Evolutionary conservation across 345 rosid genomes (phyloP).

Genomic region (Excoecaria agallocha): DNA sequence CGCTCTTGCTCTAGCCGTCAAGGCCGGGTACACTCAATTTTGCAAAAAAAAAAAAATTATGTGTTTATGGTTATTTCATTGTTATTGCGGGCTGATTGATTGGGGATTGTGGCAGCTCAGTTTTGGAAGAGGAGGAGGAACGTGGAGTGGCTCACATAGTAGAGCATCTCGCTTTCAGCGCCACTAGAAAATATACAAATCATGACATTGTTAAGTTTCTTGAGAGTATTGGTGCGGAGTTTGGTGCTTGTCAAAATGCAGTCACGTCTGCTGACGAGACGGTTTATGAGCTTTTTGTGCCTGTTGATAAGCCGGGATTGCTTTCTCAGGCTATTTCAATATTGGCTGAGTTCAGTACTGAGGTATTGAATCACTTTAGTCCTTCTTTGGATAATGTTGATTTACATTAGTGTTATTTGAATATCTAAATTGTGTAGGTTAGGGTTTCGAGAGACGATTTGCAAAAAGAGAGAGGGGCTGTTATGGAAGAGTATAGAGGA

Average conservation of each 20-base stretch:
- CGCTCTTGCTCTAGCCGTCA: conserved; percentile 81
- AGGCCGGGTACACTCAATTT: conserved; percentile 56
- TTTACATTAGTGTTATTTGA: conserved; percentile 6
- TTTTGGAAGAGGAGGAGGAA: conserved; percentile 93
- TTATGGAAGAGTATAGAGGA: conserved; percentile 87
- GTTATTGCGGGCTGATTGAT: conserved; percentile 31
- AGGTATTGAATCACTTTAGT: conserved; percentile 43
- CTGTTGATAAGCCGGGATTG: conserved; percentile 75
- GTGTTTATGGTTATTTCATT: not conserved
- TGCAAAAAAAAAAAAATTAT: not conserved
- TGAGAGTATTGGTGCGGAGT: conserved; percentile 93
- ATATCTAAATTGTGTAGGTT: conserved; percentile 42
- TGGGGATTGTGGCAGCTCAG: conserved; percentile 75
- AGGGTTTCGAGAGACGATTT: conserved; percentile 80
- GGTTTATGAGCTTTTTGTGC: conserved; percentile 82
- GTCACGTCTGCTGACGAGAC: conserved; percentile 89
- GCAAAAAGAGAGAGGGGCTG: conserved; percentile 93
- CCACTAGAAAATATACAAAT: conserved; percentile 74
- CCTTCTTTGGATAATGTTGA: not conserved
- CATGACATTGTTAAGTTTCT: conserved; percentile 88
- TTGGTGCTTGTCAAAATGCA: conserved; percentile 96
- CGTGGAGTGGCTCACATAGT: conserved; percentile 94
- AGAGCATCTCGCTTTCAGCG: conserved; percentile 95
- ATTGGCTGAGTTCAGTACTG: conserved; percentile 82
- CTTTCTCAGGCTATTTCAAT: conserved; percentile 79